Evolutionary conservation across 805 yeast species (phyloP), one percentile per base, ranked within the genome.

Genomic region (Komagataella pastoris): DNA sequence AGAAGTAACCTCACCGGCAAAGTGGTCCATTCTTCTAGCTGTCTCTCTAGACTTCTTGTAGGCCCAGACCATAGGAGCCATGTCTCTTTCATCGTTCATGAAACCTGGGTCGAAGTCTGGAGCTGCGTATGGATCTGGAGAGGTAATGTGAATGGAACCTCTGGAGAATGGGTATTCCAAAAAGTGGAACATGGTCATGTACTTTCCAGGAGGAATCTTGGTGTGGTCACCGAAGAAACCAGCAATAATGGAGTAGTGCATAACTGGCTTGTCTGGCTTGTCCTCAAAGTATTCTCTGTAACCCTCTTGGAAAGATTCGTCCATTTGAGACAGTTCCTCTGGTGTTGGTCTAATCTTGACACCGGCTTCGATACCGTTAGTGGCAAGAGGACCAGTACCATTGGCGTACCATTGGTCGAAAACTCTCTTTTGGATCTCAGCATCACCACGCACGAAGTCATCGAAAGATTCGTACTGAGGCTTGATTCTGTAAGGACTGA

Each of bases 221-320:
- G 64, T 61, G 58, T 61, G 64, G 56, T 61, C 64, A 53, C 64
- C 64, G 46, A 61, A 61, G 61, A 57, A 61, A 47, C 64, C 64
- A 44, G 64, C 58, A 50, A 61, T 61, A 48, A 61, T 57, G 43
- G 64, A 61, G 56, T 61, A 61, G 56, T 61, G 64, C 62, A 61
- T 61, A 54, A 61, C 52, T 48, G 64, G 64, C 59, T 61, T 61
- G 56, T 61, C 64, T 52, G 64, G 64, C 55, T 61, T 61, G 58
- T 57, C 53, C 19, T 53, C 60, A 46, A 61, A 61, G 59, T 61
- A 61, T 50, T 59, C 63, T 14, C 53, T 59, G 53, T 56, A 61
- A 47, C 58, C 62, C 43, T 55, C 51, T 51, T 52, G 57, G 60
- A 61, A 61, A 24, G 56, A 62, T 21, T 47, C 47, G 36, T 56